Percentiles rank a stretch among this genome's conserved stretches.
phyloP scores from a whole-genome alignment of 768 basidiomycete species.

The Chalciporus piperatus region DNA sequence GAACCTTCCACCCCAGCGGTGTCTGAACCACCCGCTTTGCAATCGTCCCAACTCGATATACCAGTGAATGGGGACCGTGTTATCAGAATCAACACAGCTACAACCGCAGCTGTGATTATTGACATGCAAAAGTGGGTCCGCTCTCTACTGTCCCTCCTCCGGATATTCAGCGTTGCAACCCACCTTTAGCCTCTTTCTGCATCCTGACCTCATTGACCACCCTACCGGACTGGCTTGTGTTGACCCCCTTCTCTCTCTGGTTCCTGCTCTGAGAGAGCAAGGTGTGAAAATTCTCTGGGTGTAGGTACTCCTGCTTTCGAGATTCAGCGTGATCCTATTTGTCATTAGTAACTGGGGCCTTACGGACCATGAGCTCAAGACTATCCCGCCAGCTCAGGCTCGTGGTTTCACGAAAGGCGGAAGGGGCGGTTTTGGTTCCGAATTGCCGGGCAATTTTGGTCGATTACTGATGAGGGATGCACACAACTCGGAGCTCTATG shows the following conservation, averaged over 20 bases:
- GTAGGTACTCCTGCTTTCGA: constrained; percentile 34
- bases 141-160: neutral
- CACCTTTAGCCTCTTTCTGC: constrained; percentile 56
- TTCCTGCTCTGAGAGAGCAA: constrained; percentile 46
- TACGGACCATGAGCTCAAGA: constrained; percentile 59
- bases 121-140: constrained; percentile 72
- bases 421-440: constrained; percentile 51
- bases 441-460: constrained; percentile 53
- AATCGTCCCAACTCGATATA: constrained; percentile 48
- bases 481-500: constrained; percentile 60
- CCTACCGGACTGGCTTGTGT: constrained; percentile 57
- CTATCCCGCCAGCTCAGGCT: constrained; percentile 58
- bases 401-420: constrained; percentile 52
- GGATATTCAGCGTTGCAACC: constrained; percentile 1
- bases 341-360: constrained; percentile 63
- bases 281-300: constrained; percentile 65
- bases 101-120: constrained; percentile 58
- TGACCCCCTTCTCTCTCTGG: constrained; percentile 46
- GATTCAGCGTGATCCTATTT: neutral
- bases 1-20: constrained; percentile 33
- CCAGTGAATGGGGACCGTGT: constrained; percentile 49
- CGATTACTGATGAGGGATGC: constrained; percentile 56
- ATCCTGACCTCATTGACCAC: constrained; percentile 55
- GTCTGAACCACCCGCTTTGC: constrained; percentile 31
- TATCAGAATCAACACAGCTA: constrained; percentile 47